Evolutionary conservation across 1,284 basidiomycete species (phyloP), one percentile per base, ranked within the genome.

Genomic region (Xanthoconium separans): DNA sequence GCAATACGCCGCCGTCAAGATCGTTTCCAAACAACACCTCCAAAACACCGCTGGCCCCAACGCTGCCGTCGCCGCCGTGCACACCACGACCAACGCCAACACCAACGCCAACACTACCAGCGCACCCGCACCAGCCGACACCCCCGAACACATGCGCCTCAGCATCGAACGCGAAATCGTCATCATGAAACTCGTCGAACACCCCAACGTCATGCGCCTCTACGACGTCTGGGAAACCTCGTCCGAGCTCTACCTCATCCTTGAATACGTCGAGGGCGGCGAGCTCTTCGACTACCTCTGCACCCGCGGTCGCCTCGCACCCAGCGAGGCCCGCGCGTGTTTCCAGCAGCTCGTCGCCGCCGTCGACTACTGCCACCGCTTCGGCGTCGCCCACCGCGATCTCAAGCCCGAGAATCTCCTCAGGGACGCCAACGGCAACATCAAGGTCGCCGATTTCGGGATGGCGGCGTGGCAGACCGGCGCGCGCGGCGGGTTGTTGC

Each of bases 191-290:
- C 87, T 99, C 57, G 91, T 99, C 65, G 91, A 97, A 64, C 96
- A 99, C 69, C 95, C 96, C 2, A 98, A 98, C 72, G 86, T 99
- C 59, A 83, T 93, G 78, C 88, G 87, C 49, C 82, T 99, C 41
- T 96, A 95, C 76, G 96, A 99, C 68, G 96, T 99, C 56, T 98
- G 94, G 90, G 95, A 99, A 75, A 97, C 94, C 0, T 90, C 88
- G 4, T 85, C 85, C 48, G 89, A 95, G 59, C 83, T 98, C 62
- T 96, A 84, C 71, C 87, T 99, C 55, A 89, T 99, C 65, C 89
- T 99, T 70, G 96, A 99, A 74, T 99, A 98, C 70, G 89, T 98
- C 58, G 91, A 95, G 62, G 95, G 96, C 58, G 96, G 96, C 58
- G 96, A 99, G 73, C 85, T 99, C 33, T 98, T 98, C 73, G 94